A percentile compares a stretch with the other conserved stretches of the same genome.
Evolutionary conservation across 2,329 filamentous ascomycete species (phyloP).

Genomic region (Cytospora leucostoma): DNA sequence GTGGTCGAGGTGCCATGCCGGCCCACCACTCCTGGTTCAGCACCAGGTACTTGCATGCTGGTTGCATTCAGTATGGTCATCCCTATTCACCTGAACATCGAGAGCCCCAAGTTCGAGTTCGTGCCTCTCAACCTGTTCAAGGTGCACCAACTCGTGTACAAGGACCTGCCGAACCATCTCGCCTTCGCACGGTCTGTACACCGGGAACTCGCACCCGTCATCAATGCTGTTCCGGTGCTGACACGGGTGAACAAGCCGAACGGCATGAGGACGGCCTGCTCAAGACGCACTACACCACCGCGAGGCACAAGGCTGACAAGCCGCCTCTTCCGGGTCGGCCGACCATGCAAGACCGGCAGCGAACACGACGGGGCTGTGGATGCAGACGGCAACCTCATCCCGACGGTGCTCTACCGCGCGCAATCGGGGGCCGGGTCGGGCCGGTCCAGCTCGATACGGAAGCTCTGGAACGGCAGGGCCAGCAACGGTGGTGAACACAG

Average conservation of each 20-base stretch:
- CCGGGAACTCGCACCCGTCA: conserved; percentile 58
- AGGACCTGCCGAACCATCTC: conserved; percentile 54
- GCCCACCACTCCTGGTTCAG: conserved; percentile 31
- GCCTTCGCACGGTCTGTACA: conserved; percentile 62
- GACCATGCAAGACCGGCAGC: conserved; percentile 20
- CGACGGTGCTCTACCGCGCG: conserved; percentile 31
- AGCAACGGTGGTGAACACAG: conserved; percentile 27
- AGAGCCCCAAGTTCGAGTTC: conserved; percentile 48
- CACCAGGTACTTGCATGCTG: conserved; percentile 33
- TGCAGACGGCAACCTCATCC: conserved; percentile 36
- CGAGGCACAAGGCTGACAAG: conserved; percentile 15
- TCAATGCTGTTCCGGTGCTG: conserved; percentile 38
- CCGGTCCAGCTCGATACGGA: conserved; percentile 38
- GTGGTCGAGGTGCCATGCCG: conserved; percentile 47
- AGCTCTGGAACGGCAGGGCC: conserved; percentile 35
- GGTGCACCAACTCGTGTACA: conserved; percentile 58
- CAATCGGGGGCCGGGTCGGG: conserved; percentile 34
- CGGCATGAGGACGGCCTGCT: conserved; percentile 15
- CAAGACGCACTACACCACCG: conserved; percentile 19
- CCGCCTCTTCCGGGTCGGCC: conserved; percentile 18
- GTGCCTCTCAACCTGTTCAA: conserved; percentile 55
- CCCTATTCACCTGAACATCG: conserved; percentile 48
- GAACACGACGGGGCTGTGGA: conserved; percentile 32
- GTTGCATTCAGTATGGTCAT: conserved; percentile 51
- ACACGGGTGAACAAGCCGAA: conserved; percentile 25